Base-by-base conservation (phyloP, 2,329 filamentous ascomycete species). In the Trichoderma guizhouense region DNA sequence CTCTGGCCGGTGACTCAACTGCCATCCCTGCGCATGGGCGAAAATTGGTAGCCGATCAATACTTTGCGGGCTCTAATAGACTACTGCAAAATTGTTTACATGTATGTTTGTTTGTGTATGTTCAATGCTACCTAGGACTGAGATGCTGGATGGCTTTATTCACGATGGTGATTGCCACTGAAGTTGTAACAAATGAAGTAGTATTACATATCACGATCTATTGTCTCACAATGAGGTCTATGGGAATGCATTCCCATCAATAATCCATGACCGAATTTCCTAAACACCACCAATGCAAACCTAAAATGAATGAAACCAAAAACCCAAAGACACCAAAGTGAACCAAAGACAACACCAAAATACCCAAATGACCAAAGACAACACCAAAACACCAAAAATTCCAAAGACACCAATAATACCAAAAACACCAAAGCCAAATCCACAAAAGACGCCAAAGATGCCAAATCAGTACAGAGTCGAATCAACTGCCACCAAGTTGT, bases 1-100 rank as follows among this genome's bases (percentile, higher is more conserved):
- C 34, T 30, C 61, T 64, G 43, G 69, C 60, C 60, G 68, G 21
- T 71, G 69, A 71, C 58, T 71, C 61, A 65, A 70, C 11, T 28
- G 43, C 63, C 21, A 8, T 43, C 63, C 30, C 3, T 30, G 32
- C 14, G 32, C 26, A 30, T 28, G 28, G 7, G 32, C 32, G 15
- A 30, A 28, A 43, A 28, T 28, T 3, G 39, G 39, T 43, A n/a
- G 39, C 39, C 18, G 39, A 43, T 9, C 7, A n/a, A 1, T 43
- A n/a, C 1, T 0, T 43, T n/a, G 18, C 7, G 15, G 39, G 3
- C 3, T 43, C 39, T n/a, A 9, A 43, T 43, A 43, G 7, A 43
- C 39, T 43, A 7, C 1, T 39, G 3, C 36, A 39, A 15, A n/a
- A 4, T 9, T n/a, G 3, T 34, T n/a, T n/a, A 32, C 3, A 43